phyloP scores from a whole-genome alignment of 768 basidiomycete genomes.

The Termitomyces titanicus region DNA sequence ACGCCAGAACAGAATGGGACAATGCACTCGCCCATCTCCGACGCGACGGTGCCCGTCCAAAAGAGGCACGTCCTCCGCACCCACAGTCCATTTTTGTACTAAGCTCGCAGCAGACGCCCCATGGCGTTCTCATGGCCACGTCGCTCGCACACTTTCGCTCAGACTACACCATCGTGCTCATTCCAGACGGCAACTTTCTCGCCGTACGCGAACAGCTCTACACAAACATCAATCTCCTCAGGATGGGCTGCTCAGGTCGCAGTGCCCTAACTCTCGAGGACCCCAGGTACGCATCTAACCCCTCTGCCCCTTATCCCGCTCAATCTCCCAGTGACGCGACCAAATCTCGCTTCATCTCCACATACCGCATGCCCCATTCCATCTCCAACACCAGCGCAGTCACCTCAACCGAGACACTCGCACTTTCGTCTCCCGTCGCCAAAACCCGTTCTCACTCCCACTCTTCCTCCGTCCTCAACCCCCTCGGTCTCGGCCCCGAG shows the following conservation, averaged over 20 bases:
- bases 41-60: constrained; percentile 71
- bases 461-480: constrained; percentile 18
- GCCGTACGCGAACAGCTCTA: constrained; percentile 65
- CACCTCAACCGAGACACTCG: constrained; percentile 20
- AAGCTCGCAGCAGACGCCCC: constrained; percentile 40
- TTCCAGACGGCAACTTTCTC: constrained; percentile 68
- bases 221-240: constrained; percentile 76
- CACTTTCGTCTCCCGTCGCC: constrained; percentile 8
- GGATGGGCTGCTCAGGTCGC: constrained; percentile 84
- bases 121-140: constrained; percentile 75
- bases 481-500: constrained; percentile 17
- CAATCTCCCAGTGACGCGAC: constrained; percentile 57
- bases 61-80: constrained; percentile 32
- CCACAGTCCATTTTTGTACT: neutral
- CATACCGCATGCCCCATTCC: constrained; percentile 56
- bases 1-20: constrained; percentile 56
- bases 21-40: constrained; percentile 57
- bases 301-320: constrained; percentile 1
- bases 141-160: constrained; percentile 86
- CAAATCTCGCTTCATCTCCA: constrained; percentile 73
- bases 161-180: constrained; percentile 80
- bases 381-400: constrained; percentile 19
- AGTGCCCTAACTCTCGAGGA: constrained; percentile 73
- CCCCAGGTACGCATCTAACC: constrained; percentile 45
- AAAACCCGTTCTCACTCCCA: constrained; percentile 17